Conservation (phyloP, 1,284 basidiomycete genomes). For the Polyporus tsugae region DNA sequence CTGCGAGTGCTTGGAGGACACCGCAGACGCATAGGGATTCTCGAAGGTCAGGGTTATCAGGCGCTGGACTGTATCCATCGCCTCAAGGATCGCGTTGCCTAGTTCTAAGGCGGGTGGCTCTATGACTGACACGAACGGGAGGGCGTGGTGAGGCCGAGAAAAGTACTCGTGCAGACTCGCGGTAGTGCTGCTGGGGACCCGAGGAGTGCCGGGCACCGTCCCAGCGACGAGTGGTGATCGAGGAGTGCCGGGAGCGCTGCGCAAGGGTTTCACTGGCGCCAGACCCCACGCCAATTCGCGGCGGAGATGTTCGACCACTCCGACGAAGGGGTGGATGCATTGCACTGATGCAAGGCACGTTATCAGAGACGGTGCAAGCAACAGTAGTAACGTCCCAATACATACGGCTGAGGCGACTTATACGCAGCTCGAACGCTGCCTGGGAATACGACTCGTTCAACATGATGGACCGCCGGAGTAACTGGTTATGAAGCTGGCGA, state of each 20-base stretch:
- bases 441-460: conserved; percentile 55
- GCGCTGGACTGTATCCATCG: conserved; percentile 46
- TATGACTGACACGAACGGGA: conserved; percentile 39
- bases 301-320: conserved; percentile 53
- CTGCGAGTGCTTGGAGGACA: conserved; percentile 3
- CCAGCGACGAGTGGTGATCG: conserved; percentile 10
- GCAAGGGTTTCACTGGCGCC: conserved; percentile 38
- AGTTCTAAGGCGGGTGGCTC: conserved; percentile 45
- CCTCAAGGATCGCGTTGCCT: conserved; percentile 46
- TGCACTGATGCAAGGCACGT: conserved; percentile 44
- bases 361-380: not conserved
- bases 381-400: not conserved
- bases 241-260: conserved; percentile 19
- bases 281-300: conserved; percentile 58
- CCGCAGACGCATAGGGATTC: conserved; percentile 25
- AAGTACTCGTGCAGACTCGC: conserved; percentile 25
- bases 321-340: conserved; percentile 54
- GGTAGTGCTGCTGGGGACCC: conserved; percentile 23
- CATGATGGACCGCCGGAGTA: conserved; percentile 49
- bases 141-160: conserved; percentile 18
- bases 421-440: conserved; percentile 55
- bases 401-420: conserved; percentile 55
- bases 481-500: conserved; percentile 39
- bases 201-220: conserved; percentile 19
- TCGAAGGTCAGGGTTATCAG: conserved; percentile 48